Base-by-base conservation (phyloP, 495 filamentous ascomycete species). In the Podospora bellae-mahoneyi region DNA sequence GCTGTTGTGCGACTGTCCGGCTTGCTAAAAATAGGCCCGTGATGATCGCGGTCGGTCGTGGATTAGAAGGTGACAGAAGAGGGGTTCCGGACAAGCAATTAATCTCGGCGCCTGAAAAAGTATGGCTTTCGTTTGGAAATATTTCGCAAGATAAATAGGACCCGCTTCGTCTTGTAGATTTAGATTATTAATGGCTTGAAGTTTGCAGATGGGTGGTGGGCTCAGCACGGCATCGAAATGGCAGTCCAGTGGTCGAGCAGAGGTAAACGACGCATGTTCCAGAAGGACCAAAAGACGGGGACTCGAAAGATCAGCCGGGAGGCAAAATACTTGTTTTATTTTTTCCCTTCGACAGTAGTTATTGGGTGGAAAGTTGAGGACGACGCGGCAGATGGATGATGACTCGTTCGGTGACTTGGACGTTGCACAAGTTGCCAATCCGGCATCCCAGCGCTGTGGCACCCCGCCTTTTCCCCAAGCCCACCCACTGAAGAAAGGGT, bases 341-440 rank as follows among this genome's bases (percentile, higher is more conserved):
- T 58, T 26, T 19, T 58, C 26, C 16, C 3, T 27, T 20, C 18
- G 56, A 10, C 13, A 5, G 23, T 58, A 27, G n/a, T 58, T 20
- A 19, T 58, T 32, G 15, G 56, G 18, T 20, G 6, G 56, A 30
- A 61, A 18, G 23, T 32, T 26, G 5, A 27, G 30, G 30, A 27
- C 18, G 30, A 27, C 9, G 56, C 54, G 15, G 54, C 32, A 20
- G 13, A 57, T 55, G 60, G 7, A 7, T 32, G 64, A 70, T 70
- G 68, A 70, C 64, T 70, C 68, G 68, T 59, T 66, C 68, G 68
- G 68, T 65, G 64, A 65, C 60, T 70, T n/a, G 44, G 44, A 23
- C 27, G 39, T 48, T 48, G 39, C 39, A 48, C 39, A 48, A 48
- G 13, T 3, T 48, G 13, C 39, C 9, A 48, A 48, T 16, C 30